Conservation (phyloP, 768 basidiomycete species). For the Leccinum longicurvipes region DNA sequence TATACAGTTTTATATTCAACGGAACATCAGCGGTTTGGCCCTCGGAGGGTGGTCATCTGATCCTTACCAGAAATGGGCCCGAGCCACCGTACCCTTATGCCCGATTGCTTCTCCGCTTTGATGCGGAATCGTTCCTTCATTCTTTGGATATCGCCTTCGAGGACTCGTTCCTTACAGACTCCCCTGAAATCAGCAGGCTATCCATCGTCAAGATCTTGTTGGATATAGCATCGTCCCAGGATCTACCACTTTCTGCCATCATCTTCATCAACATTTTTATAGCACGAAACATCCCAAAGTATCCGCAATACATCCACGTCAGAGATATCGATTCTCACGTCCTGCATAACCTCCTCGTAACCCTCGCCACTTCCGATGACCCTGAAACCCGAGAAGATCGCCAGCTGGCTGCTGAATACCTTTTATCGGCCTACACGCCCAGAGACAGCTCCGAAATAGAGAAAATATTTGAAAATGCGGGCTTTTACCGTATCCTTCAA, state of each 20-base stretch:
- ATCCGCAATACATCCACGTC: constrained; percentile 70
- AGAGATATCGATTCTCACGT: constrained; percentile 53
- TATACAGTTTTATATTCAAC: constrained; percentile 84
- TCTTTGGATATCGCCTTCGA: constrained; percentile 94
- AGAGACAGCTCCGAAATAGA: constrained; percentile 68
- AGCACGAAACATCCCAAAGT: constrained; percentile 95
- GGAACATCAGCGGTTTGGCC: constrained; percentile 82
- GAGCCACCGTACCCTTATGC: constrained; percentile 92
- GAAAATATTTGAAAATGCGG: constrained; percentile 70
- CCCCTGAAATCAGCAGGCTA: constrained; percentile 65
- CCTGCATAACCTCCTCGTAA: constrained; percentile 72
- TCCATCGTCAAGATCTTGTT: constrained; percentile 80
- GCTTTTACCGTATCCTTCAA: constrained; percentile 90
- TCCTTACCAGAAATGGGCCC: constrained; percentile 68
- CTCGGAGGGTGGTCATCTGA: constrained; percentile 64
- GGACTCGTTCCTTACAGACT: constrained; percentile 81
- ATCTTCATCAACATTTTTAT: constrained; percentile 95
- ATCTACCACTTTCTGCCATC: constrained; percentile 56
- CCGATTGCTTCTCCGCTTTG: constrained; percentile 78
- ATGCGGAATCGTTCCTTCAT: constrained; percentile 92
- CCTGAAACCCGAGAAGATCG: constrained; percentile 84
- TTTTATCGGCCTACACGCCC: constrained; percentile 89
- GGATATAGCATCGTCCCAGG: constrained; percentile 60
- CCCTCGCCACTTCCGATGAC: constrained; percentile 74
- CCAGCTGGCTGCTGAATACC: constrained; percentile 90